Percentiles rank a stretch among this genome's conserved stretches.
These are phyloP conservation scores for Rhizopogon vulgaris DNA, from an alignment of 768 basidiomycete genomes.

Conservation along the genomic window DNA sequence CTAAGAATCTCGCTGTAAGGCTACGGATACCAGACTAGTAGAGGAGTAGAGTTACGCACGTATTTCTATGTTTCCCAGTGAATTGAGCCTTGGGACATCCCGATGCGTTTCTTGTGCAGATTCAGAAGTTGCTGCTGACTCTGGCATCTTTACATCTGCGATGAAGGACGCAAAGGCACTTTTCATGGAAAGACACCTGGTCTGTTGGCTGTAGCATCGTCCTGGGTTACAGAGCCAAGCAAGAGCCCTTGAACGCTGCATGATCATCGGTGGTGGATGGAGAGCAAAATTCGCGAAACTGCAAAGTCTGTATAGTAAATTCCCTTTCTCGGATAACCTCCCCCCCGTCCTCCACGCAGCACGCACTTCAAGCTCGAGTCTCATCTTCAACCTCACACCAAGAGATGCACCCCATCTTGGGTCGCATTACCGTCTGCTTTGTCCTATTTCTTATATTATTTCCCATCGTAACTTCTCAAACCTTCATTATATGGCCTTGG, in stretches of 20 bases:
- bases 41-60: constrained; percentile 10
- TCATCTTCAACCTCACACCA: constrained; percentile 2
- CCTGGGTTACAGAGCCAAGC: not conserved
- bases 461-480: constrained; percentile 84
- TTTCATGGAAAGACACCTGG: not conserved
- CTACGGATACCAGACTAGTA: not conserved
- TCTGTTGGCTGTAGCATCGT: not conserved
- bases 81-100: constrained; percentile 7
- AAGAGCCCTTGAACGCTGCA: constrained; percentile 6
- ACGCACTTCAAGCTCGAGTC: not conserved
- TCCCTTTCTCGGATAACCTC: not conserved
- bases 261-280: not conserved
- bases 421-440: constrained; percentile 58
- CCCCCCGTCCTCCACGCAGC: too few species aligned
- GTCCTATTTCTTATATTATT: constrained; percentile 75
- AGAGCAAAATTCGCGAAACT: not conserved
- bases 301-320: not conserved
- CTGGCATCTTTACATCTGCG: constrained; percentile 1
- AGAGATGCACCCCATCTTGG: constrained; percentile 43
- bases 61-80: constrained; percentile 17
- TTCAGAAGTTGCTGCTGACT: not conserved
- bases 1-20: not conserved
- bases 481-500: constrained; percentile 92
- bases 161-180: constrained; percentile 1
- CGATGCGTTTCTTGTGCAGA: not conserved